Evolutionary conservation across 2,329 filamentous ascomycete genomes (phyloP).

Genomic region (Trichoderma asperellum): DNA sequence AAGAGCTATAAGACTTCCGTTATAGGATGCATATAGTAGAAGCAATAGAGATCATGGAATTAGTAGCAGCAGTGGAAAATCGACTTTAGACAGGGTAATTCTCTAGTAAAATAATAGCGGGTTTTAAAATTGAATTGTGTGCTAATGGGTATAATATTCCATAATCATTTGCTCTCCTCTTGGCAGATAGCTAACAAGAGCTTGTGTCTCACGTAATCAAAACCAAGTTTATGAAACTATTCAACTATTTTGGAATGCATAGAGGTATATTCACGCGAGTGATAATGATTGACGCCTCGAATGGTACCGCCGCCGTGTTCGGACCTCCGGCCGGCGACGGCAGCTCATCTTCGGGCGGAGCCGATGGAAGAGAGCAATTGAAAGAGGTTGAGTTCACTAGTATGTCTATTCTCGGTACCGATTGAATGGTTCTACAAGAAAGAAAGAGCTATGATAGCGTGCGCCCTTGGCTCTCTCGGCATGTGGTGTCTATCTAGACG

Average conservation of each 20-base stretch:
- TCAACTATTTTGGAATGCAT: no score
- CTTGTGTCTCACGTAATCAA: no score
- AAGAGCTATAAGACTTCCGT: no score
- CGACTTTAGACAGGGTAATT: no score
- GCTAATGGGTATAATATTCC: no score
- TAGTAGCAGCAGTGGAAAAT: no score
- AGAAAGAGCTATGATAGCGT: not conserved
- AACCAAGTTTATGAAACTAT: no score
- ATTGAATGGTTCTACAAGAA: not conserved
- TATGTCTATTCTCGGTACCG: not conserved
- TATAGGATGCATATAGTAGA: no score
- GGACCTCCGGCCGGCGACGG: conserved; percentile 1
- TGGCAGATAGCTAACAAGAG: no score
- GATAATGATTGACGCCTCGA: not conserved
- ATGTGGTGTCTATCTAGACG: not conserved
- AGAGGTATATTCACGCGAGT: not conserved
- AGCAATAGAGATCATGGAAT: not conserved
- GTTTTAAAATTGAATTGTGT: no score
- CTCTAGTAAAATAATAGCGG: no score
- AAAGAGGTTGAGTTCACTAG: not conserved
- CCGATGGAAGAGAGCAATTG: not conserved
- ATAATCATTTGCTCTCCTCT: no score
- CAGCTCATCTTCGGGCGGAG: conserved; percentile 4
- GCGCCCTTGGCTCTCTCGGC: not conserved
- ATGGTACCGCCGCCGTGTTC: not conserved